These are phyloP conservation scores for Gremmenia infestans DNA, from an alignment of 2,329 filamentous ascomycete species.

Conservation along the genomic window DNA sequence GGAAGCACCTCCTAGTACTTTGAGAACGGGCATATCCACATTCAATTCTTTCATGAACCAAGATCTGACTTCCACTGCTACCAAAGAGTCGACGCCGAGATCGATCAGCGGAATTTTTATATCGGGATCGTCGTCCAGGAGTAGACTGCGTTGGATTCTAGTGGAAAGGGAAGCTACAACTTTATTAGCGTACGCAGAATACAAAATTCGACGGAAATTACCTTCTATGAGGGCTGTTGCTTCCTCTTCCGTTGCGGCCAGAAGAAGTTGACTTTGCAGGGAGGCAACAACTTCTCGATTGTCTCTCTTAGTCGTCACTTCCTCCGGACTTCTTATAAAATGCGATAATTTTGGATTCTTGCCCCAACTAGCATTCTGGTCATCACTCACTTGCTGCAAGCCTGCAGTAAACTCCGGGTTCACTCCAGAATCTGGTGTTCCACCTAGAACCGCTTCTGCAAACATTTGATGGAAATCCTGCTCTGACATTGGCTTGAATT, in stretches of 20 bases:
- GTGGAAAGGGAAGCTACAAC: neutral
- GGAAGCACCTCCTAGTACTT: conserved; percentile 35
- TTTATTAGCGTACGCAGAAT: neutral
- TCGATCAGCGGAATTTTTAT: conserved; percentile 24
- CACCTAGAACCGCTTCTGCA: conserved; percentile 37
- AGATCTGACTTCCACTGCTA: conserved; percentile 23
- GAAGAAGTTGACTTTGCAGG: neutral
- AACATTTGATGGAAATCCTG: conserved; percentile 38
- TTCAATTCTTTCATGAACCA: conserved; percentile 44
- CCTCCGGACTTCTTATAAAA: neutral
- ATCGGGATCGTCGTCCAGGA: neutral
- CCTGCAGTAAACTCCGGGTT: neutral
- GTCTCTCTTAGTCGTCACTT: neutral
- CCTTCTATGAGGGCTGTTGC: neutral
- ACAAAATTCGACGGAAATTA: neutral
- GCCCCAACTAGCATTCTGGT: neutral
- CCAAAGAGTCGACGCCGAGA: conserved; percentile 29
- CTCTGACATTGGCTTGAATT: conserved; percentile 24
- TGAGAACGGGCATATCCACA: conserved; percentile 42
- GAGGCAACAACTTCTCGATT: neutral
- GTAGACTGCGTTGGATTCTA: neutral
- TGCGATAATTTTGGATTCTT: neutral
- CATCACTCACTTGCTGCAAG: neutral
- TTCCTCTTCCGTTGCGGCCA: neutral
- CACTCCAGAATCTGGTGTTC: conserved; percentile 8